Evolutionary conservation across 495 filamentous ascomycete species (phyloP), one percentile per base, ranked within the genome.

Genomic region (Talaromyces trachyspermus): DNA sequence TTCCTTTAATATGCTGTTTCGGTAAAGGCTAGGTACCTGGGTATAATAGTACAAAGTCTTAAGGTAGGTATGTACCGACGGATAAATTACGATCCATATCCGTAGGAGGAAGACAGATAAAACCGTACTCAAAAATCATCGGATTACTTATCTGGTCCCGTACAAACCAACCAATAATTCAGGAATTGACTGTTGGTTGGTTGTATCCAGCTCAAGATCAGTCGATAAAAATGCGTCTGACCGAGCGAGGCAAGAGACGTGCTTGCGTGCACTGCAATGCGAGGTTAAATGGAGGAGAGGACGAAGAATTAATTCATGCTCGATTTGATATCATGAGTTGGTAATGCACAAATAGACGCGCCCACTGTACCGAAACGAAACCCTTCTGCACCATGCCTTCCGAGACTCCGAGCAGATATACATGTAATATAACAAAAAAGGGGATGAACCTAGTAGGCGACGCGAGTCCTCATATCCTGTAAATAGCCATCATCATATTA

Each of bases 401-500:
- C 43, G 24, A 38, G 15, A 51, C 25, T 47, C 30, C 29, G n/a
- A 18, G n/a, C n/a, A 15, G 18, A 52, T 24, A 18, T 26, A n/a
- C 25, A 43, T 26, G 23, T 17, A 15, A 15, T n/a, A 33, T 4
- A 20, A 44, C 33, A 45, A 55, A 48, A 62, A 1, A 37, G 6
- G n/a, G n/a, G 9, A 20, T 17, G 17, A 12, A 27, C 24, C 69
- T 58, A 94, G 59, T 91, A 92, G 49, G 88, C 88, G 56, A 89
- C 89, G 44, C 88, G 68, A 41, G 88, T 92, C 48, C 88, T 81
- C 75, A 94, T 89, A 60, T 94, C 88, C 86, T 90, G 27, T 22
- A 36, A 59, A 68, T 46, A 65, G 58, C 48, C 1, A 35, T 18
- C 12, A 14, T 24, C 5, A 4, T 12, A 49, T 17, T 37, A 42